Conservation (phyloP, 345 rosid species). For the Excoecaria agallocha region DNA sequence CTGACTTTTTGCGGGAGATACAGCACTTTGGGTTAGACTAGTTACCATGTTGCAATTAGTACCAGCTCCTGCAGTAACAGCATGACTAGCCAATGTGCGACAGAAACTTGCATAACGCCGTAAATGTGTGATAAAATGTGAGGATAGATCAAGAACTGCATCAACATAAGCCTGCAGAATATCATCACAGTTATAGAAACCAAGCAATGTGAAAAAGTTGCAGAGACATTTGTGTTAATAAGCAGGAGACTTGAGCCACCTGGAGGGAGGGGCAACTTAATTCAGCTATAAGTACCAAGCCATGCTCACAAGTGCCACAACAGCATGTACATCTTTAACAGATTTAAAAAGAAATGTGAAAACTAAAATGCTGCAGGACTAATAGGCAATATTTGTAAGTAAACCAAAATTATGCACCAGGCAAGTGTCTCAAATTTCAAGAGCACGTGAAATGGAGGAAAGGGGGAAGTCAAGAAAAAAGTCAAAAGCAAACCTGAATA, state of each 20-base stretch:
- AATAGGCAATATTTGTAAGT: not conserved
- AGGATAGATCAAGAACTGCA: constrained; percentile 97
- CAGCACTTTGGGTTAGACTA: constrained; percentile 80
- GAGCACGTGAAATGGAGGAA: not conserved
- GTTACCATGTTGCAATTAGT: constrained; percentile 77
- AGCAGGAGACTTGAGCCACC: no score
- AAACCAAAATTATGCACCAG: not conserved
- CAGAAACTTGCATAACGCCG: constrained; percentile 99
- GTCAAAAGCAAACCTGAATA: constrained; percentile 53
- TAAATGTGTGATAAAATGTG: constrained; percentile 94
- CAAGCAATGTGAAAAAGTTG: not conserved
- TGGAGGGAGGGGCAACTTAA: not conserved
- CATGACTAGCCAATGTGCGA: constrained; percentile 95
- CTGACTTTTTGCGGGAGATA: constrained; percentile 70
- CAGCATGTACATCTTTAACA: not conserved
- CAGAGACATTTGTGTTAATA: not conserved
- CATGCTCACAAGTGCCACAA: not conserved
- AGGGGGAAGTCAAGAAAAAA: constrained; percentile 1
- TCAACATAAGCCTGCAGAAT: constrained; percentile 91
- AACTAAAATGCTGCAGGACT: not conserved
- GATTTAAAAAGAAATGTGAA: no score
- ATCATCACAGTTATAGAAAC: constrained; percentile 21
- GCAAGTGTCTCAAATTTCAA: not conserved
- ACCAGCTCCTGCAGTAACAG: constrained; percentile 90
- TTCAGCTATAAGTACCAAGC: not conserved